A percentile compares a stretch with the other conserved stretches of the same genome.
Evolutionary conservation across 176 grass and related monocot genomes (phyloP).

Genomic region (Cenchrus americanus): DNA sequence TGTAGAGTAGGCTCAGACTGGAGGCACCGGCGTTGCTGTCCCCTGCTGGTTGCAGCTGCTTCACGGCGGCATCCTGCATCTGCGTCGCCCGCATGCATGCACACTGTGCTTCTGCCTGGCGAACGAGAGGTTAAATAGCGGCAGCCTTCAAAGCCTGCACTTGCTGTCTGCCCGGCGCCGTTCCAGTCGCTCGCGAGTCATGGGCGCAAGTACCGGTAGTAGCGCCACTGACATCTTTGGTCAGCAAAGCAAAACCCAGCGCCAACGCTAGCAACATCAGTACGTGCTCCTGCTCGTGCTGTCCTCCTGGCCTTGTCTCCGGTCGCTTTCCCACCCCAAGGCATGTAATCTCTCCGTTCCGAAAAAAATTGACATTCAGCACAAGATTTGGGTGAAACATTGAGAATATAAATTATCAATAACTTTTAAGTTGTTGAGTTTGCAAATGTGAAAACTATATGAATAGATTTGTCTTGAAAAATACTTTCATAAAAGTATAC

Average conservation of each 20-base stretch:
- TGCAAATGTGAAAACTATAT: too few relatives aligned
- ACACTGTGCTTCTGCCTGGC: background rate
- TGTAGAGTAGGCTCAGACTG: background rate
- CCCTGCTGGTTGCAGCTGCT: too few relatives aligned
- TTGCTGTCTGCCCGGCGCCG: conserved; percentile 38
- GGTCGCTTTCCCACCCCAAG: background rate
- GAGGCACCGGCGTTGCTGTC: background rate
- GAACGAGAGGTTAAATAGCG: too few relatives aligned
- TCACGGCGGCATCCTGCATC: background rate
- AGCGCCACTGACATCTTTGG: conserved; percentile 3
- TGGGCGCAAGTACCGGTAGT: conserved; percentile 33
- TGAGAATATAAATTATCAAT: too few relatives aligned
- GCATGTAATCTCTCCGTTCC: too few relatives aligned
- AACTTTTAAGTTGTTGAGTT: too few relatives aligned
- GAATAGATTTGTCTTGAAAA: too few relatives aligned
- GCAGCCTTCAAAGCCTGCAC: conserved; percentile 27
- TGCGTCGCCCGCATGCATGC: background rate
- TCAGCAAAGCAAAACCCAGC: background rate
- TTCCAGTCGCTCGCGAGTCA: conserved; percentile 14
- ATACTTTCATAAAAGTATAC: too few relatives aligned
- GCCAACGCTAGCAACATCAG: background rate
- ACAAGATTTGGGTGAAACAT: too few relatives aligned
- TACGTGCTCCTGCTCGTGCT: background rate
- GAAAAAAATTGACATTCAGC: too few relatives aligned
- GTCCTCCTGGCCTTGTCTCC: background rate